Percentiles rank a stretch among this genome's conserved stretches.
phyloP scores from a whole-genome alignment of 441 rosid genomes.

The Populus hybrid region DNA sequence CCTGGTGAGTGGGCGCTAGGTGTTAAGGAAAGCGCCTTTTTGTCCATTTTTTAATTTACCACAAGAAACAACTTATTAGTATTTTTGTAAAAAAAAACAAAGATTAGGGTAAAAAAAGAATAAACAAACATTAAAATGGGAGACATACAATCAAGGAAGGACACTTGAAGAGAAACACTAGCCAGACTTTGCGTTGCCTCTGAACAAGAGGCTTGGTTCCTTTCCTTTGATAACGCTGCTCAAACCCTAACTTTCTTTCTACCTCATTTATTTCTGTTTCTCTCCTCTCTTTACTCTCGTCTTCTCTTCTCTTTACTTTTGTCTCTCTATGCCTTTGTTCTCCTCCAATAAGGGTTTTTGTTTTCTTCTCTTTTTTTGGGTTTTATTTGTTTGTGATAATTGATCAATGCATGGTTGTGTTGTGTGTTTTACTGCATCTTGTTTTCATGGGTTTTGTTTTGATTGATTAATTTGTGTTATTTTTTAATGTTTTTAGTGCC shows the following conservation, averaged over 20 bases:
- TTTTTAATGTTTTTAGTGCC: background rate
- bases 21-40: too few species aligned
- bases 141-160: too few species aligned
- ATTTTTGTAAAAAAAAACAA: too few species aligned
- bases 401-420: constrained; percentile 8
- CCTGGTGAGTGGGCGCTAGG: too few species aligned
- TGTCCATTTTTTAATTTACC: too few species aligned
- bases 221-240: too few species aligned
- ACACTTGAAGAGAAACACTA: too few species aligned
- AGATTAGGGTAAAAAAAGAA: too few species aligned
- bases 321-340: constrained; percentile 9
- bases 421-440: background rate
- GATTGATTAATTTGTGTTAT: background rate
- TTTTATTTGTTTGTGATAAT: constrained; percentile 1
- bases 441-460: background rate
- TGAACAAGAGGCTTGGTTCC: too few species aligned
- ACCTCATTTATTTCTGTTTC: background rate
- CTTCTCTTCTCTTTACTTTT: background rate
- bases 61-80: too few species aligned
- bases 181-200: too few species aligned
- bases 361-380: constrained; percentile 9
- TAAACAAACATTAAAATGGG: too few species aligned
- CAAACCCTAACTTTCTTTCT: constrained; percentile 13
- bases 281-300: background rate
- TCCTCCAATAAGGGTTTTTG: constrained; percentile 4